A percentile compares a stretch with the other conserved stretches of the same genome.
Conservation (phyloP, 257 asterid species). For the Rehmannia glutinosa region DNA sequence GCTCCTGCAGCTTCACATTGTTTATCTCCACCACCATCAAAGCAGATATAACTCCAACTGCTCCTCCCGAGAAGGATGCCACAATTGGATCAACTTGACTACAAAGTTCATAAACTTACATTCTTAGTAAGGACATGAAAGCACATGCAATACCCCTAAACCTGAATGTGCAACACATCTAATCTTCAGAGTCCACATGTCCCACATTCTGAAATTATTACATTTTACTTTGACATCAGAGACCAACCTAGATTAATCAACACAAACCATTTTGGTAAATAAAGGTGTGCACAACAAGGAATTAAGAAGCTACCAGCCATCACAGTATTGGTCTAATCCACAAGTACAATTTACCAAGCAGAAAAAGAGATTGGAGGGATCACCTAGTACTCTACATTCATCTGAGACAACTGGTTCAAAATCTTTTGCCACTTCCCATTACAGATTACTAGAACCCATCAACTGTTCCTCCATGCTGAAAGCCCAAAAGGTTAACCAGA, state of each 20-base stretch:
- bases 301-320: neutral
- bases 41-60: constrained; percentile 95
- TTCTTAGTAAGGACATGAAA: neutral
- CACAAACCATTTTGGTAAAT: neutral
- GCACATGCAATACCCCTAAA: too few relatives aligned
- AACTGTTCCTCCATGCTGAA: neutral
- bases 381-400: neutral
- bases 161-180: too few relatives aligned
- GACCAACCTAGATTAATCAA: neutral
- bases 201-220: neutral
- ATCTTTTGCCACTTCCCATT: too few relatives aligned
- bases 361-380: neutral
- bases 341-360: neutral
- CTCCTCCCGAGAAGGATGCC: constrained; percentile 98
- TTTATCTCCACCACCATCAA: constrained; percentile 97
- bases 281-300: neutral
- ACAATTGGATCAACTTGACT: constrained; percentile 97
- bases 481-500: too few relatives aligned
- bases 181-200: too few relatives aligned
- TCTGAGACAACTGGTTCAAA: neutral
- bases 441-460: too few relatives aligned
- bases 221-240: neutral
- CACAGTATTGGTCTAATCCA: neutral
- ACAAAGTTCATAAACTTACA: constrained; percentile 13
- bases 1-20: constrained; percentile 95